Base-by-base conservation (phyloP, 768 basidiomycete genomes). In the Boletus pseudopeckii region DNA sequence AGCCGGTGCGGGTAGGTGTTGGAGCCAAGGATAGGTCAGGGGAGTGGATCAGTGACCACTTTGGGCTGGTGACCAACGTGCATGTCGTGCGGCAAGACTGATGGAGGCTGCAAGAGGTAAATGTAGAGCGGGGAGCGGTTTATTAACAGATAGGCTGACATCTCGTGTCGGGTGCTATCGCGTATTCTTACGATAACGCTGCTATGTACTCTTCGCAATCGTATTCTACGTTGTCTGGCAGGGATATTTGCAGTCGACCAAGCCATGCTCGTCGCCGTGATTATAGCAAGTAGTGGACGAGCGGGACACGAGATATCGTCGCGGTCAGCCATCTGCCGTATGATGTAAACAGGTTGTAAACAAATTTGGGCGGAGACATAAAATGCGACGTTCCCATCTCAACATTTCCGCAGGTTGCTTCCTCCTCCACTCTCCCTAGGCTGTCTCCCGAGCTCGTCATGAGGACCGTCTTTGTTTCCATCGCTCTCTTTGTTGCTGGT, bases 1-100 rank as follows among this genome's bases (percentile, higher is more conserved):
- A 77, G 39, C 82, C 85, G 0, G 63, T 72, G 59, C 73, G 74
- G 40, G 76, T 90, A 33, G 89, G 87, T 3, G 68, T 83, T 32
- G 84, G 78, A 1, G 59, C 82, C 38, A 77, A 73, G 64, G 76
- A 76, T 17, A 52, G 52, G 38, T 28, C 71, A 5, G 76, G 72
- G 4, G 69, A 69, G 4, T 89, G 80, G 78, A 75, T 78, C 18
- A 88, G 84, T 59, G 88, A 90, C 60, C 88, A 90, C 56, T 84
- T 72, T 66, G 88, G 86, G 5, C 69, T 90, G 49, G 59, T 68
- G 62, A 64, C 77, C 72, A 55, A 73, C 37, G 62, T 77, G 50
- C 65, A 67, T n/a, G 38, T 71, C 28, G 49, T 63, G 47, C 55
- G 58, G 45, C 59, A 57, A 2, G 58, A 61, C 24, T 65, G 53